Percentiles rank a stretch among this genome's conserved stretches.
Evolutionary conservation across 305 asterid genomes (phyloP).

Genomic region (Fraxinus latifolia): DNA sequence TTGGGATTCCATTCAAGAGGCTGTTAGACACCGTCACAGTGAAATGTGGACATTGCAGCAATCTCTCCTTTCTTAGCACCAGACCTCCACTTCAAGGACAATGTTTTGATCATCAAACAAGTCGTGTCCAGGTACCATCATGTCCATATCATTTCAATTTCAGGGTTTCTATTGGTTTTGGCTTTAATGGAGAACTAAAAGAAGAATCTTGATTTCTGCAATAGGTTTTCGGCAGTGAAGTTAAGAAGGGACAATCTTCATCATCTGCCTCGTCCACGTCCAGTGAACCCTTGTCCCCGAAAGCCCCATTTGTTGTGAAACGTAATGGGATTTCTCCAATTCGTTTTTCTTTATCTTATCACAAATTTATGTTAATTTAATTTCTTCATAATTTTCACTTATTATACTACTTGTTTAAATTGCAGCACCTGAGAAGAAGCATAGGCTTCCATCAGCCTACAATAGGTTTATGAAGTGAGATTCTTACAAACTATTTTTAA

Average conservation of each 20-base stretch:
- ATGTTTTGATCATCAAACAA: slow-evolving; percentile 57
- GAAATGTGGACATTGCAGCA: slow-evolving; percentile 96
- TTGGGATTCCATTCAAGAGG: slow-evolving; percentile 90
- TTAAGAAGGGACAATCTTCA: slow-evolving; percentile 59
- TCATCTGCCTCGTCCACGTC: slow-evolving; percentile 57
- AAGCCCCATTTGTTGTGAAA: slow-evolving; percentile 85
- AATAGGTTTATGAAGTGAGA: slow-evolving; percentile 91
- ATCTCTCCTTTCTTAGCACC: slow-evolving; percentile 75
- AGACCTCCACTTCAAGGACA: slow-evolving; percentile 69
- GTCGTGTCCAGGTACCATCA: slow-evolving; percentile 40
- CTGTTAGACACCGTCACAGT: slow-evolving; percentile 89
- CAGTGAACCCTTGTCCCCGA: slow-evolving; percentile 61
- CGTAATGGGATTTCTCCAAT: slow-evolving; percentile 39
- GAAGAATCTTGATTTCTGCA: neutral
- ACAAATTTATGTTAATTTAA: neutral
- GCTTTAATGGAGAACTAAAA: neutral
- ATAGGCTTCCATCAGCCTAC: slow-evolving; percentile 96
- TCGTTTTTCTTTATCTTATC: neutral
- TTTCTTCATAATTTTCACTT: neutral
- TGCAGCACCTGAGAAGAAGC: slow-evolving; percentile 98
- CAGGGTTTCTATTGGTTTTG: neutral
- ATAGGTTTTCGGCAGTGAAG: slow-evolving; percentile 54
- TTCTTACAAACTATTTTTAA: neutral
- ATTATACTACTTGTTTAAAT: neutral
- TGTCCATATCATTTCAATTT: neutral